These are phyloP conservation scores for Musa itinerans DNA, from an alignment of 176 grass and related monocot genomes.

Conservation along the genomic window DNA sequence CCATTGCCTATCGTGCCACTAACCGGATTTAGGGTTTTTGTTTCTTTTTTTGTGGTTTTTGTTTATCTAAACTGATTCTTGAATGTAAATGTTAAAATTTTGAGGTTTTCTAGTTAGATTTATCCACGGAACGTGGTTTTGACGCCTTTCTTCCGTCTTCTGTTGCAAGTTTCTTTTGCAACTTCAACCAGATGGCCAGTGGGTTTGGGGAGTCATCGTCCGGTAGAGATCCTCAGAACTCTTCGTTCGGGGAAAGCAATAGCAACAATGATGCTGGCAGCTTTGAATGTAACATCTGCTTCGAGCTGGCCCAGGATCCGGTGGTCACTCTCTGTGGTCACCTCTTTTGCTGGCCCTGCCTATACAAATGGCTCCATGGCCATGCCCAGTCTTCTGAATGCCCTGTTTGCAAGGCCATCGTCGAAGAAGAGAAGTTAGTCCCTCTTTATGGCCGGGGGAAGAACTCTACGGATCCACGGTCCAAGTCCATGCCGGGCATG, in stretches of 20 bases:
- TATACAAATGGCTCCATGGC: slow-evolving; percentile 76
- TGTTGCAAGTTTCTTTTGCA: not conserved
- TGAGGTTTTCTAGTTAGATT: not conserved
- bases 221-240: slow-evolving; percentile 14
- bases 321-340: slow-evolving; percentile 88
- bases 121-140: not conserved
- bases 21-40: no score
- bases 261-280: slow-evolving; percentile 34
- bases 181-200: slow-evolving; percentile 31
- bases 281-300: slow-evolving; percentile 96
- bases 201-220: slow-evolving; percentile 40
- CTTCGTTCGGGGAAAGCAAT: slow-evolving; percentile 24
- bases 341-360: slow-evolving; percentile 91
- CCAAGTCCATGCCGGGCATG: slow-evolving; percentile 49
- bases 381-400: slow-evolving; percentile 70
- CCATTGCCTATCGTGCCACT: no score
- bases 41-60: no score
- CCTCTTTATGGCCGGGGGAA: slow-evolving; percentile 84
- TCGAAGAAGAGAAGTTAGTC: slow-evolving; percentile 89
- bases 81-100: not conserved
- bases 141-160: not conserved
- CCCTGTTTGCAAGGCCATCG: slow-evolving; percentile 86
- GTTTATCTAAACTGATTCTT: no score
- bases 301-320: slow-evolving; percentile 81
- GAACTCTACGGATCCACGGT: slow-evolving; percentile 73